A percentile compares a stretch with the other conserved stretches of the same genome.
Conservation (phyloP, 192 early-diverging fungal species). For the Ramicandelaber brevisporus region DNA sequence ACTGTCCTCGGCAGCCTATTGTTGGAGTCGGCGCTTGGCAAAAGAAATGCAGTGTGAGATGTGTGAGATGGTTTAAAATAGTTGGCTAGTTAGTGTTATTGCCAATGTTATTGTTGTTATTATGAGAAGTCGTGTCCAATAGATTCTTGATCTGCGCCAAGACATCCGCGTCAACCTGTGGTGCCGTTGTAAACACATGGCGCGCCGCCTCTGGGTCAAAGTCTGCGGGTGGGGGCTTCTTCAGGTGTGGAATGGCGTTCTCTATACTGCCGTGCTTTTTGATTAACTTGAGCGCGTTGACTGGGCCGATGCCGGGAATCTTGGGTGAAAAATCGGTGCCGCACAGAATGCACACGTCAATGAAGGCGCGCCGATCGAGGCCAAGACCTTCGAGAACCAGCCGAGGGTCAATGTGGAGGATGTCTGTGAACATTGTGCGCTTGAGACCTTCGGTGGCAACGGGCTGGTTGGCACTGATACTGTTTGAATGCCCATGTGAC, state of each 20-base stretch:
- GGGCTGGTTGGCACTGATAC: too few relatives aligned
- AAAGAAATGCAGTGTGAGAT: neutral
- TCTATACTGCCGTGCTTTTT: conserved; percentile 34
- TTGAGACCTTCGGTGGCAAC: too few relatives aligned
- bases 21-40: neutral
- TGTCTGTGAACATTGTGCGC: too few relatives aligned
- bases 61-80: conserved; percentile 1
- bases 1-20: too few relatives aligned
- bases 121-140: conserved; percentile 3
- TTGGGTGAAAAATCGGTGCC: conserved; percentile 48
- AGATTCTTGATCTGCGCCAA: conserved; percentile 4
- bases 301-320: conserved; percentile 32
- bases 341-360: conserved; percentile 50
- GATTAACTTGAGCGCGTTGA: conserved; percentile 28
- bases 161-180: conserved; percentile 1
- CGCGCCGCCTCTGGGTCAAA: conserved; percentile 14
- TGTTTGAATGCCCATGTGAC: too few relatives aligned
- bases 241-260: conserved; percentile 13
- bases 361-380: conserved; percentile 21
- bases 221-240: conserved; percentile 8
- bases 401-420: conserved; percentile 22
- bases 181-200: conserved; percentile 9
- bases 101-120: neutral
- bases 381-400: conserved; percentile 16
- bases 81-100: conserved; percentile 5